Conservation (phyloP, 257 asterid genomes). For the Nicotiana noctiflora region DNA sequence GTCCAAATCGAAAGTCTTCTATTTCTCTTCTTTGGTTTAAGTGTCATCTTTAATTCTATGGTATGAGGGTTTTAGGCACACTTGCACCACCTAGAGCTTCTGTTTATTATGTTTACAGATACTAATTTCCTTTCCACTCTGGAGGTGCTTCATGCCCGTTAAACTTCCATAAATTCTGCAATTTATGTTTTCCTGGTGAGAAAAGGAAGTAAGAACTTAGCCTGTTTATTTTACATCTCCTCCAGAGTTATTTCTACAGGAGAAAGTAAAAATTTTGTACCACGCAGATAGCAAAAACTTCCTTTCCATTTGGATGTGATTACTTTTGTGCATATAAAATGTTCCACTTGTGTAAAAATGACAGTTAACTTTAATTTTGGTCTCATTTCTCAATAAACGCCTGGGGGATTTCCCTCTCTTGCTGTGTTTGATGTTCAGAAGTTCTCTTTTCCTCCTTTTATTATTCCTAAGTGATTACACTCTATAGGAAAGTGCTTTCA, state of each 20-base stretch:
- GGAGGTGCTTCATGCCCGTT: not conserved
- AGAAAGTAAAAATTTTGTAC: not conserved
- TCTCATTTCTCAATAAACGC: not conserved
- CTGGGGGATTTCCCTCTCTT: not conserved
- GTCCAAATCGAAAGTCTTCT: not conserved
- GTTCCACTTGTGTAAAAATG: not conserved
- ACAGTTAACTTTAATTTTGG: not conserved
- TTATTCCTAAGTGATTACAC: not conserved
- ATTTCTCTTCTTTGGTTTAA: not conserved
- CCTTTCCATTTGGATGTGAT: not conserved
- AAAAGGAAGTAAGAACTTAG: not conserved
- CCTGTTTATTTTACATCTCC: not conserved
- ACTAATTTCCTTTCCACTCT: not conserved
- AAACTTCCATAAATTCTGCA: not conserved
- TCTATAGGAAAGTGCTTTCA: not conserved
- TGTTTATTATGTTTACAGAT: not conserved
- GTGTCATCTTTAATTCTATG: not conserved
- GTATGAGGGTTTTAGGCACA: not conserved
- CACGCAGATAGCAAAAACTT: not conserved
- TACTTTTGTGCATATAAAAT: not conserved
- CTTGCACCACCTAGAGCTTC: not conserved
- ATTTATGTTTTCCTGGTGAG: not conserved
- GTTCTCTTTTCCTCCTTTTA: not conserved
- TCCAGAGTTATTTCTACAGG: not conserved
- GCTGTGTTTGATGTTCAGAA: not conserved